Conservation (phyloP, 2,329 filamentous ascomycete genomes). For the Xylaria sp. region DNA sequence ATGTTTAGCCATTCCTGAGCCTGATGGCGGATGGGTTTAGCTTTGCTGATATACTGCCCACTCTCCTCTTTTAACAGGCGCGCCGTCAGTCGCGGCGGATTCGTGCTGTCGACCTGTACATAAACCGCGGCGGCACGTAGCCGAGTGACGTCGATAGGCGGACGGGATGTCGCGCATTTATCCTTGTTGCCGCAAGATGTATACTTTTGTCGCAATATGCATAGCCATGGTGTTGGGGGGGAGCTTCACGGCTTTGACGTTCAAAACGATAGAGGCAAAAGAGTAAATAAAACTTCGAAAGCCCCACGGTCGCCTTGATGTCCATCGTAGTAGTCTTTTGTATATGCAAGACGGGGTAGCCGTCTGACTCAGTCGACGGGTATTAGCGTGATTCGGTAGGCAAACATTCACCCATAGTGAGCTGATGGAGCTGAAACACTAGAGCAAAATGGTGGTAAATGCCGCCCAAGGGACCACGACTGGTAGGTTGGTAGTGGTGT, state of each 20-base stretch:
- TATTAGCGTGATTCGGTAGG: not conserved
- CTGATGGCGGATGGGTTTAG: no score
- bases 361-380: not conserved
- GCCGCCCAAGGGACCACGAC: no score
- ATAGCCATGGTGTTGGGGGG: slow-evolving; percentile 30
- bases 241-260: not conserved
- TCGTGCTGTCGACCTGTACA: slow-evolving; percentile 30
- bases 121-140: slow-evolving; percentile 24
- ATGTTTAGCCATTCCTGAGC: no score
- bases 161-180: slow-evolving; percentile 10
- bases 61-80: slow-evolving; percentile 4
- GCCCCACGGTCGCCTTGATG: not conserved
- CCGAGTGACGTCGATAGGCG: slow-evolving; percentile 11
- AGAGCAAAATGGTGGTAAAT: no score
- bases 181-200: slow-evolving; percentile 27
- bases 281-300: slow-evolving; percentile 10
- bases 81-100: slow-evolving; percentile 5
- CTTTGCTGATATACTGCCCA: slow-evolving; percentile 23
- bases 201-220: slow-evolving; percentile 30
- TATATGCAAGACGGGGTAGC: not conserved
- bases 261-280: not conserved
- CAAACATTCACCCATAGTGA: not conserved
- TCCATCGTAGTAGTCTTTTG: not conserved
- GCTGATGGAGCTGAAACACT: no score
- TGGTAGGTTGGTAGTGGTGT: no score